Evolutionary conservation across 169 alveolate genomes (phyloP).

Genomic region (Amoebophrya sp.): DNA sequence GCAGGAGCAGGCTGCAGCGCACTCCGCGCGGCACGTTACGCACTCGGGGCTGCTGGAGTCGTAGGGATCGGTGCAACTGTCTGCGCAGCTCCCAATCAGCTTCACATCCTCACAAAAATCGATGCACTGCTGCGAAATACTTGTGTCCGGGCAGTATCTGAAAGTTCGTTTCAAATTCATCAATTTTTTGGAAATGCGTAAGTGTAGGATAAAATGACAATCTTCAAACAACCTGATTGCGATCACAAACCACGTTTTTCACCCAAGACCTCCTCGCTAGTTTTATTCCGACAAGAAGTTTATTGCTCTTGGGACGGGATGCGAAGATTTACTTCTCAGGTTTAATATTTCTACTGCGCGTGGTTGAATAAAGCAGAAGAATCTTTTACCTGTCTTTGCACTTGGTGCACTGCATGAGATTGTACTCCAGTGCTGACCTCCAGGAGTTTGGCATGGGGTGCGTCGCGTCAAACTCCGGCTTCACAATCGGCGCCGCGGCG

Average conservation of each 20-base stretch:
- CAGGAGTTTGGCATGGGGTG: neutral
- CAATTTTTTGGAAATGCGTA: too few species aligned
- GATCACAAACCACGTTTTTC: too few species aligned
- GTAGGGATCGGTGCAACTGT: neutral
- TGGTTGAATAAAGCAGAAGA: too few species aligned
- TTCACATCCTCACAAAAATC: neutral
- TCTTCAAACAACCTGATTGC: too few species aligned
- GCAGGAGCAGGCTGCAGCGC: conserved; percentile 15
- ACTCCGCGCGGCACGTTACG: neutral
- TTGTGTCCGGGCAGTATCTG: neutral
- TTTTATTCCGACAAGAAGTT: too few species aligned
- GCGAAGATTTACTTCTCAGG: too few species aligned
- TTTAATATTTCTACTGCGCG: too few species aligned
- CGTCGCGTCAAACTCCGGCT: neutral
- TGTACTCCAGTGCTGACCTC: neutral
- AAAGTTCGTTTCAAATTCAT: too few species aligned
- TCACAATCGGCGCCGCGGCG: neutral
- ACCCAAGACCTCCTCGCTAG: too few species aligned
- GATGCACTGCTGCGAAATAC: neutral
- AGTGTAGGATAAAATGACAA: too few species aligned
- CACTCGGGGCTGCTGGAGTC: neutral
- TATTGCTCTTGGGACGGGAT: too few species aligned
- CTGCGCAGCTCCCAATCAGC: neutral
- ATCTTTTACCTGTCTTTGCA: neutral
- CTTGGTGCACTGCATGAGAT: neutral